Conservation (phyloP, 192 early-diverging fungal genomes). For the Physocladia obscura region DNA sequence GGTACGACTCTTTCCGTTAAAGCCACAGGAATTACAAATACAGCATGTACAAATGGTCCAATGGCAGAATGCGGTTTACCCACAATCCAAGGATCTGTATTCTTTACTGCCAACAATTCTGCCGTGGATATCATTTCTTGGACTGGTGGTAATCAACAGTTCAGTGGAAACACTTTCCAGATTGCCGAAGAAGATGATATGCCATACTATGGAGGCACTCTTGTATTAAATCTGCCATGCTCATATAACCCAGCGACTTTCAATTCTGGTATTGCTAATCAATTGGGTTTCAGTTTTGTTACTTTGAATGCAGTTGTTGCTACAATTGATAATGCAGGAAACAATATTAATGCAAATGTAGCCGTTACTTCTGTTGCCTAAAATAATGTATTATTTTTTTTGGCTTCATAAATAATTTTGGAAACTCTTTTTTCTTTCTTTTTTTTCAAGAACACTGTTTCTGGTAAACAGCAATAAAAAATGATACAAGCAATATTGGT, state of each 20-base stretch:
- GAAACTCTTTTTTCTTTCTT: no score
- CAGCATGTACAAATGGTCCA: background rate
- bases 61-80: background rate
- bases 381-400: no score
- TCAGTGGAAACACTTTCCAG: background rate
- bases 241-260: background rate
- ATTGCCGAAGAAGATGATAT: background rate
- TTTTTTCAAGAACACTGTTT: no score
- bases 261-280: background rate
- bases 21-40: background rate
- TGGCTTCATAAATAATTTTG: no score
- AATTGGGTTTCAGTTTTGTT: background rate
- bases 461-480: no score
- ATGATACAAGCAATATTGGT: no score
- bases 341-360: background rate
- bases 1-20: background rate
- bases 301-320: background rate
- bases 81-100: background rate
- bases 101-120: background rate
- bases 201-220: background rate
- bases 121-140: background rate
- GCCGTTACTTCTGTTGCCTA: no score
- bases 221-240: background rate
- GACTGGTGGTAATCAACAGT: background rate
- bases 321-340: background rate